These are phyloP conservation scores for Colletotrichum filicis DNA, from an alignment of 2,329 filamentous ascomycete species.

Conservation along the genomic window DNA sequence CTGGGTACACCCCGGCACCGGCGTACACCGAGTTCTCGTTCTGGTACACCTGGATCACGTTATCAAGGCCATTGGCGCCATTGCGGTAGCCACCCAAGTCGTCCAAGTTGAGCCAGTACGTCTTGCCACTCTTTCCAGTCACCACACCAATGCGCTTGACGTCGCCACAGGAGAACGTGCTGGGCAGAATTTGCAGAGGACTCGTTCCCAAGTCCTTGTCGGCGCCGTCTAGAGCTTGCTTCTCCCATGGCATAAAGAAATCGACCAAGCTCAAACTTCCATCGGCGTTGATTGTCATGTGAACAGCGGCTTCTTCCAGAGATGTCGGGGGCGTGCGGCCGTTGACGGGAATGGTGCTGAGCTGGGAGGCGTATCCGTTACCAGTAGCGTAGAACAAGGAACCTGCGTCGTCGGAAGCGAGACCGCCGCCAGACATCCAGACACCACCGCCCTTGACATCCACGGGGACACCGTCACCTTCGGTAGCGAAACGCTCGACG, in stretches of 20 bases:
- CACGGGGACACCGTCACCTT: conserved; percentile 50
- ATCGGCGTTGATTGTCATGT: conserved; percentile 52
- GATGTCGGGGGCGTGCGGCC: conserved; percentile 52
- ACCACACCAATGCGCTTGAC: conserved; percentile 60
- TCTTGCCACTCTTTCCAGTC: conserved; percentile 62
- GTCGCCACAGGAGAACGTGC: conserved; percentile 55
- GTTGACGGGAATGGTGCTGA: conserved; percentile 49
- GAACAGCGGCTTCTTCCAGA: conserved; percentile 57
- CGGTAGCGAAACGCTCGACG: conserved; percentile 53
- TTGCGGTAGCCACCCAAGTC: conserved; percentile 54
- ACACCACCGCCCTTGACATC: conserved; percentile 55
- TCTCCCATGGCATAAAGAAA: conserved; percentile 67
- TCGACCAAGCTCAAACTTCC: conserved; percentile 58
- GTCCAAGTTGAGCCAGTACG: conserved; percentile 55
- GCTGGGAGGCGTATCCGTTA: conserved; percentile 54
- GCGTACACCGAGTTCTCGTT: conserved; percentile 58
- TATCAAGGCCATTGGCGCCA: conserved; percentile 48
- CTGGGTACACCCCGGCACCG: conserved; percentile 58
- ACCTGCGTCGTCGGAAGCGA: conserved; percentile 51
- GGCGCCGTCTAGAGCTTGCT: conserved; percentile 59
- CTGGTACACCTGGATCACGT: conserved; percentile 56
- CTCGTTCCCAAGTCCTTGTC: conserved; percentile 62
- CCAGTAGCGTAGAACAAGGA: conserved; percentile 52
- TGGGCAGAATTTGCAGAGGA: conserved; percentile 56
- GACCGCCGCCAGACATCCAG: conserved; percentile 53